Evolutionary conservation across 2,329 filamentous ascomycete genomes (phyloP).

Genomic region (Orbilia brochopaga): DNA sequence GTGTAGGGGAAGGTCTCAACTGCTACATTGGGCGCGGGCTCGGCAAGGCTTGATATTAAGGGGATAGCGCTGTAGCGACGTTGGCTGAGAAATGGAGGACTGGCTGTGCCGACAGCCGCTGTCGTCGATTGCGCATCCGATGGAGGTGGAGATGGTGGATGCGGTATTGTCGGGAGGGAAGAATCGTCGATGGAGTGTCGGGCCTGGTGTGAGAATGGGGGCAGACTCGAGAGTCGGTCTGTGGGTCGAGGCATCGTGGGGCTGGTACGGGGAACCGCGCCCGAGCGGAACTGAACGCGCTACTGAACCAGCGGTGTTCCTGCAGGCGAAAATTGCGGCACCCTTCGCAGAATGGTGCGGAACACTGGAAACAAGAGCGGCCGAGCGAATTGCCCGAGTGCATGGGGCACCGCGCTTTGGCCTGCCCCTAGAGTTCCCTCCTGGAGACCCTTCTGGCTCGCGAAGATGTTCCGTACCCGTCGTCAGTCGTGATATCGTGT

Average conservation of each 20-base stretch:
- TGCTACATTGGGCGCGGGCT: slow-evolving; percentile 27
- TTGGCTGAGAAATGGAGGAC: slow-evolving; percentile 6
- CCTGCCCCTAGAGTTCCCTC: slow-evolving; percentile 15
- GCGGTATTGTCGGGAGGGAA: slow-evolving; percentile 35
- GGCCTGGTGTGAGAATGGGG: slow-evolving; percentile 44
- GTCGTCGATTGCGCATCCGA: slow-evolving; percentile 14
- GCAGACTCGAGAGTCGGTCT: slow-evolving; percentile 29
- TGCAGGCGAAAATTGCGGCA: slow-evolving; percentile 35
- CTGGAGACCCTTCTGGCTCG: slow-evolving; percentile 23
- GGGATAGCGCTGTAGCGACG: slow-evolving; percentile 48
- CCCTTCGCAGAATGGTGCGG: not conserved
- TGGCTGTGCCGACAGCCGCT: not conserved
- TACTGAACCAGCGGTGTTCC: slow-evolving; percentile 44
- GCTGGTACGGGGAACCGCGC: slow-evolving; percentile 12
- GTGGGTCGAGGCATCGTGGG: slow-evolving; percentile 48
- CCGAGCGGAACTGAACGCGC: slow-evolving; percentile 42
- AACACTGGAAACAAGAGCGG: slow-evolving; percentile 5
- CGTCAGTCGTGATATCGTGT: slow-evolving; percentile 14
- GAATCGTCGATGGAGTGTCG: slow-evolving; percentile 41
- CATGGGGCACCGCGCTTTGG: slow-evolving; percentile 35
- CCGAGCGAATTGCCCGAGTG: slow-evolving; percentile 9
- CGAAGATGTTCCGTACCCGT: slow-evolving; percentile 15
- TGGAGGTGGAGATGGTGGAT: slow-evolving; percentile 47
- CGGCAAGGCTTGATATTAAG: slow-evolving; percentile 43
- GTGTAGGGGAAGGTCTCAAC: slow-evolving; percentile 42